Conservation (phyloP, 306 rosid genomes). For the Dalbergia oliveri region DNA sequence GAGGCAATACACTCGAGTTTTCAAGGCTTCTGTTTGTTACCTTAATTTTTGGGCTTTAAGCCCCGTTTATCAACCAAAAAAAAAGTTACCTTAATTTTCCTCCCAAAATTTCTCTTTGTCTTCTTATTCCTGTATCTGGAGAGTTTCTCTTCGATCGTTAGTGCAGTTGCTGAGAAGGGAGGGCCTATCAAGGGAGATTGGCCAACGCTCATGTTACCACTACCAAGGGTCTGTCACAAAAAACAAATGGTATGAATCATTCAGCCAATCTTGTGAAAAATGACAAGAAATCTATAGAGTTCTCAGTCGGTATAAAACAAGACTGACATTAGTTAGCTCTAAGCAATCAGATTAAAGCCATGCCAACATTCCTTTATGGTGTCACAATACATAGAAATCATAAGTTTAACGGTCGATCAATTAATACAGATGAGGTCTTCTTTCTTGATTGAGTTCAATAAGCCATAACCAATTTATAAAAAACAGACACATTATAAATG, state of each 20-base stretch:
- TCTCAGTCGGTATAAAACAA: constrained; percentile 43
- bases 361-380: constrained; percentile 20
- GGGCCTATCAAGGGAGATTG: constrained; percentile 73
- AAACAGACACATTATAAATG: neutral
- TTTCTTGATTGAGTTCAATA: constrained; percentile 11
- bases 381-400: neutral
- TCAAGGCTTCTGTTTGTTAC: neutral
- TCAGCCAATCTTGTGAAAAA: constrained; percentile 49
- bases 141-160: constrained; percentile 85
- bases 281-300: constrained; percentile 56
- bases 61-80: neutral
- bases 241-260: constrained; percentile 59
- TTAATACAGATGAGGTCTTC: neutral
- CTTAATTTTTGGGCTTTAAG: too few relatives aligned
- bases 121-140: constrained; percentile 90
- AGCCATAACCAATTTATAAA: too few relatives aligned
- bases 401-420: neutral
- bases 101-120: constrained; percentile 89
- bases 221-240: constrained; percentile 78
- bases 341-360: constrained; percentile 11
- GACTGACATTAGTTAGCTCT: neutral
- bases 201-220: constrained; percentile 50
- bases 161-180: constrained; percentile 72
- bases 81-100: constrained; percentile 90
- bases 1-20: neutral